Percentiles rank a stretch among this genome's conserved stretches.
Conservation (phyloP, 495 filamentous ascomycete genomes). For the Hypoxylon fragiforme region DNA sequence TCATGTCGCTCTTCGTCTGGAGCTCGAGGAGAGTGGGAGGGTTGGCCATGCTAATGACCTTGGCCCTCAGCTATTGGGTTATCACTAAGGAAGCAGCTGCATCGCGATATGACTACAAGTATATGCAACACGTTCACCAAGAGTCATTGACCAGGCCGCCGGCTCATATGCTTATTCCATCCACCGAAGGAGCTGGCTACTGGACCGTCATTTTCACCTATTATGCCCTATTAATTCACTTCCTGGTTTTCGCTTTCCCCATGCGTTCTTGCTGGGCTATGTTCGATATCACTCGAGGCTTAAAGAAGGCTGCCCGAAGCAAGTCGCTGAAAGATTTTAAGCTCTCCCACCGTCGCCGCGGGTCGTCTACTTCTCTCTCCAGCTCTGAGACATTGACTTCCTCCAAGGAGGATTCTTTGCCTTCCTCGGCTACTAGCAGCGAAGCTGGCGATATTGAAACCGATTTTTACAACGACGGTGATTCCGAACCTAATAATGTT, state of each 20-base stretch:
- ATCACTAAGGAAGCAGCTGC: conserved; percentile 48
- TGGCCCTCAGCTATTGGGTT: conserved; percentile 51
- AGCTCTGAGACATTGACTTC: conserved; percentile 56
- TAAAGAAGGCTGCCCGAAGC: conserved; percentile 44
- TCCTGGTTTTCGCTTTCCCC: conserved; percentile 57
- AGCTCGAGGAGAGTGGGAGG: conserved; percentile 52
- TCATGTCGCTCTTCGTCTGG: conserved; percentile 55
- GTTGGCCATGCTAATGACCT: conserved; percentile 50
- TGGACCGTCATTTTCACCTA: conserved; percentile 52
- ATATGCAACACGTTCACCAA: conserved; percentile 46
- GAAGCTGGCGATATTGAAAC: conserved; percentile 50
- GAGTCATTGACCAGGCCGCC: conserved; percentile 47
- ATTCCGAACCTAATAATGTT: conserved; percentile 46
- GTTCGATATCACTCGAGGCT: conserved; percentile 48
- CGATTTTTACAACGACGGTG: conserved; percentile 44
- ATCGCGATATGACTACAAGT: conserved; percentile 50
- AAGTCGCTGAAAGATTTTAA: conserved; percentile 48
- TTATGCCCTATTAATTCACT: conserved; percentile 58
- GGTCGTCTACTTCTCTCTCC: conserved; percentile 54
- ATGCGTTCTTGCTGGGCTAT: conserved; percentile 57
- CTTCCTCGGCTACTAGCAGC: conserved; percentile 49
- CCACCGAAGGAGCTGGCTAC: conserved; percentile 34
- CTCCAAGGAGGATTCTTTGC: conserved; percentile 43
- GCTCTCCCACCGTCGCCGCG: conserved; percentile 49
- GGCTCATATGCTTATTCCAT: conserved; percentile 30